Conservation (phyloP, 2,329 filamentous ascomycete genomes). For the Penicillium sp. region DNA sequence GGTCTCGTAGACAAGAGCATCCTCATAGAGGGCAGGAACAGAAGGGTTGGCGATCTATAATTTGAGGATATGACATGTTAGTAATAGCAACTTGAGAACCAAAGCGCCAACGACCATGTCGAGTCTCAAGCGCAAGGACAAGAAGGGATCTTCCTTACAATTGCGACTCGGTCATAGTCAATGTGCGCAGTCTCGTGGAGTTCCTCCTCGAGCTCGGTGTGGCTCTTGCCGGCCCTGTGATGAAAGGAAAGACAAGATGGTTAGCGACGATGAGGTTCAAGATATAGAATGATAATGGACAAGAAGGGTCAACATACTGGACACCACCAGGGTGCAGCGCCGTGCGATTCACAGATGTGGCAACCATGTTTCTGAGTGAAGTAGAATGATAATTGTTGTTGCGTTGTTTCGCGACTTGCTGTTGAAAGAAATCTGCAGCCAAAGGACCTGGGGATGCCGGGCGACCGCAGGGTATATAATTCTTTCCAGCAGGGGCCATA, state of each 20-base stretch:
- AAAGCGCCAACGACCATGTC: constrained; percentile 17
- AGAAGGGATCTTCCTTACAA: constrained; percentile 65
- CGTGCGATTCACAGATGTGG: constrained; percentile 81
- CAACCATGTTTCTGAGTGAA: constrained; percentile 59
- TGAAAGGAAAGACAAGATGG: constrained; percentile 23
- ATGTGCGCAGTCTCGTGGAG: constrained; percentile 98
- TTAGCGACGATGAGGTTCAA: constrained; percentile 26
- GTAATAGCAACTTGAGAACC: constrained; percentile 5
- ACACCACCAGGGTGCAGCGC: constrained; percentile 89
- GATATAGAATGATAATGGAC: constrained; percentile 19
- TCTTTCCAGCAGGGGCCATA: constrained; percentile 44
- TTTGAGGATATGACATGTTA: constrained; percentile 15
- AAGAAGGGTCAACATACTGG: constrained; percentile 65
- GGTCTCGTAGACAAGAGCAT: constrained; percentile 97
- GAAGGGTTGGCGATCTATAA: constrained; percentile 82
- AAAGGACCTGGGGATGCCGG: constrained; percentile 55
- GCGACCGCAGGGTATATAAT: constrained; percentile 53
- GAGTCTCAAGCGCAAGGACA: constrained; percentile 12
- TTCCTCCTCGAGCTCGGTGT: constrained; percentile 97
- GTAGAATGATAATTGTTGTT: constrained; percentile 65
- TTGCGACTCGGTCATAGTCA: constrained; percentile 97
- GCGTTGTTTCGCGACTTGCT: constrained; percentile 63
- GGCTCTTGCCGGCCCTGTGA: constrained; percentile 76
- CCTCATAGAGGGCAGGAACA: constrained; percentile 95
- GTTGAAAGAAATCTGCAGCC: constrained; percentile 62